Evolutionary conservation across 805 yeast species (phyloP), one percentile per base, ranked within the genome.

Genomic region (Yarrowia alimentaria): DNA sequence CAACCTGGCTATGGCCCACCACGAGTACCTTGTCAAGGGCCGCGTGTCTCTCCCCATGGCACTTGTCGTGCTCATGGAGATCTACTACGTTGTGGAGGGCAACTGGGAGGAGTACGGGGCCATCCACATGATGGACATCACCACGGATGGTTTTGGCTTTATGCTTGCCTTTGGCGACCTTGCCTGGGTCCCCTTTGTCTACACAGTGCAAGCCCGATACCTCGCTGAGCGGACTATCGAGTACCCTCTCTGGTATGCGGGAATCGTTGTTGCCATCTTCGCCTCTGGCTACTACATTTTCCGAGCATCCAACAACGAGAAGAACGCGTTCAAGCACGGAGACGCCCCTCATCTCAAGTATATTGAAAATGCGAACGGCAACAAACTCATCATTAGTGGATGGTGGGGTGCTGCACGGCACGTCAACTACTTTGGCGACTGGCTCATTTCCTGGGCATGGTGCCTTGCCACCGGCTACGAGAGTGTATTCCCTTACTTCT

Each of bases 381-480:
- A 95, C 19, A 85, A 79, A 61, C 74, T 93, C 56, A 69, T 93
- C 35, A 77, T 81, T 51, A 93, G 88, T 61, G 96, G 98, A 3
- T 93, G 98, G 99, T 93, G 99, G 99, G 85, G 84, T 2, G 65
- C 73, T 14, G 81, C 95, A 6, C 95, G 95, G 58, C 99, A 93
- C 65, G 88, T 87, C 63, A 93, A 93, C 64, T 93, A 93, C 67
- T 76, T 90, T 53, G 99, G 99, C 33, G 99, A 93, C 69, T 88
- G 96, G 90, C 64, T 93, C 32, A 81, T 89, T 61, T 87, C 96
- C 0, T 74, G 85, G 71, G 80, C 94, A 35, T 91, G 96, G 95
- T 88, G 96, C 66, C 71, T 93, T 56, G 83, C 95, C 8, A 87
- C 97, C 1, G 95, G 95, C 9, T 77, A 81, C 58, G 73, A 72